Evolutionary conservation across 805 yeast genomes (phyloP), one percentile per base, ranked within the genome.

Genomic region (Starmerella sirachaensis): DNA sequence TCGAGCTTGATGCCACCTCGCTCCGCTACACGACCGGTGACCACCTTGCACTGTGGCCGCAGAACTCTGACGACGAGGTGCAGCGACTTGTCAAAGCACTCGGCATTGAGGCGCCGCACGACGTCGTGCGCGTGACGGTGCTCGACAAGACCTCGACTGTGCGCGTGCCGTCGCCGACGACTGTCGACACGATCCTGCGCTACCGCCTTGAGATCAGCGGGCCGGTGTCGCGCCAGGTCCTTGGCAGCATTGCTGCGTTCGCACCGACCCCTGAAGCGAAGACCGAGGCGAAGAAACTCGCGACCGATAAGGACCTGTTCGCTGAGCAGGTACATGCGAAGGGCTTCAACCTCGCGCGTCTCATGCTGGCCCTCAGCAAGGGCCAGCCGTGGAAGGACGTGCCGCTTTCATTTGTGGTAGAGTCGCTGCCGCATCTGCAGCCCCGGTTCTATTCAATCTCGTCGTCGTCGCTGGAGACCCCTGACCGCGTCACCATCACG

Each of bases 371-470:
- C 17, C 58, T 86, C 31, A 79, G 94, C 12, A 52, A 64, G 11
- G 84, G 82, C 40, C 53, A 45, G 19, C 59, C 72, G n/a, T 91
- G 97, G 97, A 49, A 56, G 11, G 52, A 59, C 12, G 80, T 88
- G 33, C 95, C 97, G 22, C 79, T 88, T 65, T 76, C 75, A 44
- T 82, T 86, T 54, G 60, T 91, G 27, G 65, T 86, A 50, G 98
- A 88, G 64, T 69, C 78, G 21, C 59, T 91, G 45, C 72, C 85
- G 29, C 81, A 75, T 50, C 64, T 91, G 54, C 93, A 80, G 59
- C 94, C 96, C 29, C 86, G 98, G 60, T 88, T 84, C 64, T 88
- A 88, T 62, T 88, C 97, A 17, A 88, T 88, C 49, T 86, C 96
- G 2, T 86, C 96, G 1, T 83, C 95, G 5, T 77, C 93, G 1